These are phyloP conservation scores for Darksidea phi DNA, from an alignment of 495 filamentous ascomycete species.

Conservation along the genomic window DNA sequence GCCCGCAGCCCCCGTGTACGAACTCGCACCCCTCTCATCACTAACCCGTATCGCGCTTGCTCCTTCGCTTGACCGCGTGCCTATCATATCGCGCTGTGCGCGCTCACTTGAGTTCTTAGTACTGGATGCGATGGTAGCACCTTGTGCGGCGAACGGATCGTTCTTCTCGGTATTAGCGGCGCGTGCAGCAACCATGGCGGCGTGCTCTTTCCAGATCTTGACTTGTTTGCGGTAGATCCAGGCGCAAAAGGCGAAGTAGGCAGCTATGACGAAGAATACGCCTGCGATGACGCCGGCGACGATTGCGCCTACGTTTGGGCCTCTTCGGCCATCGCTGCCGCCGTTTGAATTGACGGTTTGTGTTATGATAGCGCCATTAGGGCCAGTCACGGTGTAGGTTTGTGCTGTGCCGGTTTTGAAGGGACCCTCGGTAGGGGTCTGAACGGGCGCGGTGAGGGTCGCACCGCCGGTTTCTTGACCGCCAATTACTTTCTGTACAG, in stretches of 20 bases:
- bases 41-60: neutral
- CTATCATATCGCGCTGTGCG: neutral
- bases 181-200: slow-evolving; percentile 53
- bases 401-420: slow-evolving; percentile 64
- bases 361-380: slow-evolving; percentile 57
- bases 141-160: slow-evolving; percentile 7
- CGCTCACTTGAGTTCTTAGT: slow-evolving; percentile 19
- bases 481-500: slow-evolving; percentile 62
- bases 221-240: slow-evolving; percentile 68
- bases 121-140: slow-evolving; percentile 15
- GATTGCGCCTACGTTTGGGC: slow-evolving; percentile 46
- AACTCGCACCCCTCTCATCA: slow-evolving; percentile 35
- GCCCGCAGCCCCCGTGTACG: slow-evolving; percentile 26
- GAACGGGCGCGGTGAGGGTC: slow-evolving; percentile 63
- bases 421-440: slow-evolving; percentile 63
- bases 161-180: slow-evolving; percentile 33
- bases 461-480: slow-evolving; percentile 61
- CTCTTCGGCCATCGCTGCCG: slow-evolving; percentile 17
- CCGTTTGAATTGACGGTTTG: slow-evolving; percentile 40
- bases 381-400: slow-evolving; percentile 62
- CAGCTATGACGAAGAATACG: slow-evolving; percentile 55
- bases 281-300: slow-evolving; percentile 66
- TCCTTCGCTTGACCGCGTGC: neutral
- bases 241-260: slow-evolving; percentile 68
- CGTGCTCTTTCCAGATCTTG: slow-evolving; percentile 59